These are phyloP conservation scores for Hemileia vastatrix DNA, from an alignment of 1,284 basidiomycete species.

Conservation along the genomic window DNA sequence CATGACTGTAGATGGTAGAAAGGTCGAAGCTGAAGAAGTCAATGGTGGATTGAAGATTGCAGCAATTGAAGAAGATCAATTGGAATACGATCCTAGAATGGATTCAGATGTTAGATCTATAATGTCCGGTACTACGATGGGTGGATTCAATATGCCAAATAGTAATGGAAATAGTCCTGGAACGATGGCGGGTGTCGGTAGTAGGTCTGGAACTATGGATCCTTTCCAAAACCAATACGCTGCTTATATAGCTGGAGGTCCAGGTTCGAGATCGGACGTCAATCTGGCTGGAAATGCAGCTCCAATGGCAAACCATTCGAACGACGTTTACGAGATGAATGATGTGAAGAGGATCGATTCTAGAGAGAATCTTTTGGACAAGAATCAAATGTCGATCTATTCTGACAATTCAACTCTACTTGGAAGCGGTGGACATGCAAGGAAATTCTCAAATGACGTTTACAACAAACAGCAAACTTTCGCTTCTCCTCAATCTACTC, in stretches of 20 bases:
- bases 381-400: slow-evolving; percentile 14
- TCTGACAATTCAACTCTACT: neutral
- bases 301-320: slow-evolving; percentile 13
- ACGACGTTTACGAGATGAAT: slow-evolving; percentile 36
- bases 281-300: neutral
- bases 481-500: neutral
- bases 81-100: slow-evolving; percentile 31
- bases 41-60: slow-evolving; percentile 49
- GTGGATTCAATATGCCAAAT: slow-evolving; percentile 24
- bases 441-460: neutral
- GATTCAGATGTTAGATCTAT: slow-evolving; percentile 34
- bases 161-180: slow-evolving; percentile 26
- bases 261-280: neutral
- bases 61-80: slow-evolving; percentile 43
- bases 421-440: neutral
- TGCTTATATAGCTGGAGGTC: slow-evolving; percentile 32
- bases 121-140: slow-evolving; percentile 38
- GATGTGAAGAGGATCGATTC: slow-evolving; percentile 29
- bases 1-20: slow-evolving; percentile 55
- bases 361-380: slow-evolving; percentile 37
- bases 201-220: slow-evolving; percentile 14
- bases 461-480: neutral
- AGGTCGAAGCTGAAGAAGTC: slow-evolving; percentile 58
- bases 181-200: slow-evolving; percentile 14
- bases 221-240: slow-evolving; percentile 35